These are phyloP conservation scores for Vanrija sp. DNA, from an alignment of 1,284 basidiomycete species.

Conservation along the genomic window DNA sequence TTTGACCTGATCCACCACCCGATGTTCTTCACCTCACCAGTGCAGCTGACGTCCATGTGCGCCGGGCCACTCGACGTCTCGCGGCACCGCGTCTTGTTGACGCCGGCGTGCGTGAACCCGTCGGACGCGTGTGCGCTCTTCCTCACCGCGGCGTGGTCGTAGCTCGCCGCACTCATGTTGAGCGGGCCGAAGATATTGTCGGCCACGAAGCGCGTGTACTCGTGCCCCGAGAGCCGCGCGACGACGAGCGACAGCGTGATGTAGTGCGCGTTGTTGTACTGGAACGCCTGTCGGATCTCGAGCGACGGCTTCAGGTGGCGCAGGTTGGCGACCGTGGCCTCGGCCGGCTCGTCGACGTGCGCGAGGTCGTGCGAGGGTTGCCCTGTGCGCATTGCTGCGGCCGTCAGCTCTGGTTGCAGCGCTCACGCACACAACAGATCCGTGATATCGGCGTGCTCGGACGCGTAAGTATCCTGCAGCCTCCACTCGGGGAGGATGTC, in stretches of 20 bases:
- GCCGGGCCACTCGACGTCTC: neutral
- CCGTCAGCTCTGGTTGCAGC: neutral
- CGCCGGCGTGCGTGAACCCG: slow-evolving; percentile 12
- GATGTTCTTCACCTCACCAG: slow-evolving; percentile 12
- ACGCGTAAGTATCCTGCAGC: slow-evolving; percentile 46
- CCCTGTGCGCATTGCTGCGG: slow-evolving; percentile 28
- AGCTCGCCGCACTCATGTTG: slow-evolving; percentile 26
- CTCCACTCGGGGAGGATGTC: slow-evolving; percentile 50
- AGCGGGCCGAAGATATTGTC: slow-evolving; percentile 32
- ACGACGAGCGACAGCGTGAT: slow-evolving; percentile 24
- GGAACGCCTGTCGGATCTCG: slow-evolving; percentile 29
- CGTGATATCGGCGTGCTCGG: slow-evolving; percentile 43
- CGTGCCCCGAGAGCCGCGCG: slow-evolving; percentile 19
- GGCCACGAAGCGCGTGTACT: slow-evolving; percentile 25
- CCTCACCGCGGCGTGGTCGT: slow-evolving; percentile 16
- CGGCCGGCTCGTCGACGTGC: neutral
- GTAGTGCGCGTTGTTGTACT: slow-evolving; percentile 40
- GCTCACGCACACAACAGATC: slow-evolving; percentile 44
- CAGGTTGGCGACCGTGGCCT: slow-evolving; percentile 17
- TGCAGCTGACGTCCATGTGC: slow-evolving; percentile 10
- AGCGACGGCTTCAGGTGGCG: slow-evolving; percentile 27
- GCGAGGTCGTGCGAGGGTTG: slow-evolving; percentile 30
- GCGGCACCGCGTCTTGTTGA: slow-evolving; percentile 12
- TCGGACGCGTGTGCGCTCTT: slow-evolving; percentile 16
- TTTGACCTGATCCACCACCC: slow-evolving; percentile 19